Base-by-base conservation (phyloP, 1,284 basidiomycete genomes). In the Cryptococcus sp. region DNA sequence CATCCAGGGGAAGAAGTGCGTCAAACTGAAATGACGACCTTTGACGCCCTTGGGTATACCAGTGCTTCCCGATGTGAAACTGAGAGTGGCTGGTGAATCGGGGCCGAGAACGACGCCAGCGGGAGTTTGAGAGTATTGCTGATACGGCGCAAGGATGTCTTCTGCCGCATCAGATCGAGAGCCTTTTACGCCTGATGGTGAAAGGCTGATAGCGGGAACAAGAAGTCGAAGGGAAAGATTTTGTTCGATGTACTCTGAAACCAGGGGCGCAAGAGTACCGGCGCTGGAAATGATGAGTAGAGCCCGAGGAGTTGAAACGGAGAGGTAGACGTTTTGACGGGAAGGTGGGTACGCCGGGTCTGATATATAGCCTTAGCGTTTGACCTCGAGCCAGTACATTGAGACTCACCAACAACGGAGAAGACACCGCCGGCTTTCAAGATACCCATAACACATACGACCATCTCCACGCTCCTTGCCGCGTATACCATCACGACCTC, bases 1-100 rank as follows among this genome's bases (percentile, higher is more conserved):
- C 96, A 99, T 99, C 96, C 96, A 99, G 3, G 95, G 95, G 86
- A 99, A 99, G 84, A 99, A 99, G 78, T 99, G 96, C 0, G 96
- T 99, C 65, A 99, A 81, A 66, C 89, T 93, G 79, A 90, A 97
- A 77, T 99, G 96, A 47, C 96, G 83, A 0, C 96, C 96, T 69
- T 87, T 86, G 48, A 99, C 95, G 45, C 96, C 96, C 81, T 99
- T 99, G 2, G 96, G 96, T 54, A 99, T 94, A 49, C 96, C 96
- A 0, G 96, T 99, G 64, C 91, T 95, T 51, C 96, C 96, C 63
- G 91, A 95, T 1, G 96, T 99, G 80, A 99, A 99, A 0, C 91
- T 93, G 19, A 99, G 81, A 0, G 96, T 99, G 0, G 91, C 96
- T 37, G 96, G 82, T 62, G 91, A 95, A 75, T 99, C 96, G 2